Percentiles rank a stretch among this genome's conserved stretches.
Evolutionary conservation across 1,284 basidiomycete species (phyloP).

Genomic region (Blastosporella zonata): DNA sequence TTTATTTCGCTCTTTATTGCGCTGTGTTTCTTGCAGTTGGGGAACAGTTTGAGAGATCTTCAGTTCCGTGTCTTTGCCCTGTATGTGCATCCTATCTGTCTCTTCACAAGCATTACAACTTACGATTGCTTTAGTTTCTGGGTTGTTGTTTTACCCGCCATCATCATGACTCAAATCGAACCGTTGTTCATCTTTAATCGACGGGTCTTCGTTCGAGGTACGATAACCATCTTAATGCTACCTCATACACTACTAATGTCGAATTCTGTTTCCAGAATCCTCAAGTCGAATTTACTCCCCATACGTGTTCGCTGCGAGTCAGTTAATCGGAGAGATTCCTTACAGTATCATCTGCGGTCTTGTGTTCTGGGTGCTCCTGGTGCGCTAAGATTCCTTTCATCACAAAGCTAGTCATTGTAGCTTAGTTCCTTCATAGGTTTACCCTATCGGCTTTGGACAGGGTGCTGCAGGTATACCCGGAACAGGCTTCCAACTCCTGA

Average conservation of each 20-base stretch:
- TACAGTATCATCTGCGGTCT: constrained; percentile 72
- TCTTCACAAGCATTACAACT: constrained; percentile 4
- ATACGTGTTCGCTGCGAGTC: constrained; percentile 80
- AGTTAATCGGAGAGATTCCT: constrained; percentile 81
- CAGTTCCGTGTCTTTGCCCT: constrained; percentile 85
- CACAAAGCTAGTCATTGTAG: background rate
- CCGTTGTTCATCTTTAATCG: constrained; percentile 85
- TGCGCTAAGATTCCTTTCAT: constrained; percentile 23
- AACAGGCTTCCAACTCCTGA: constrained; percentile 74
- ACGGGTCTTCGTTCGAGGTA: constrained; percentile 65
- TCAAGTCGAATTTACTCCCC: constrained; percentile 78
- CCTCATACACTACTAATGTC: background rate
- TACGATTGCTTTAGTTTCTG: constrained; percentile 50
- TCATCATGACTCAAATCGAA: constrained; percentile 80
- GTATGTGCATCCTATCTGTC: constrained; percentile 35
- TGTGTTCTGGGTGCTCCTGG: constrained; percentile 78
- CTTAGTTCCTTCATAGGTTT: constrained; percentile 39
- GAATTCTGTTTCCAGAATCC: constrained; percentile 40
- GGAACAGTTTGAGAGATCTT: constrained; percentile 59
- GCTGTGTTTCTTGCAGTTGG: constrained; percentile 81
- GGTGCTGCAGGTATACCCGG: constrained; percentile 57
- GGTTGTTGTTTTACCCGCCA: constrained; percentile 70
- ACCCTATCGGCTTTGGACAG: constrained; percentile 72
- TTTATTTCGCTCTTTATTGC: constrained; percentile 80
- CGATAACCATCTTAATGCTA: background rate